Evolutionary conservation across 2,329 filamentous ascomycete species (phyloP).

Genomic region (Aaosphaeria arxii): DNA sequence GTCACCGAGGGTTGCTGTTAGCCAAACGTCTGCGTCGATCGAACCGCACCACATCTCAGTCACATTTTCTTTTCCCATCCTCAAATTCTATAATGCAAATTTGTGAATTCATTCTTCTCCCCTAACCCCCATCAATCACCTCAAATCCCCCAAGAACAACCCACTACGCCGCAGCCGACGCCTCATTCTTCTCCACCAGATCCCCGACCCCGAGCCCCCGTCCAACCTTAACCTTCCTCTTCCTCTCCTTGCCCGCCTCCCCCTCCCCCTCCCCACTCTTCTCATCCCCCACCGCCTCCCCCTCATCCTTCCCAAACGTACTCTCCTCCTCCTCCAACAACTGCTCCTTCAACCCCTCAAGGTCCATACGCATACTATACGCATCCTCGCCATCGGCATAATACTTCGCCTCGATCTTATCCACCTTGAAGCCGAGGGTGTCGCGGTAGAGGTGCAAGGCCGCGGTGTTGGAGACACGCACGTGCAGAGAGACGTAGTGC

Average conservation of each 20-base stretch:
- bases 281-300: conserved; percentile 31
- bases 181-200: conserved; percentile 68
- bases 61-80: too few relatives aligned
- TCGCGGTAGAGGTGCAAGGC: conserved; percentile 90
- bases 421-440: conserved; percentile 83
- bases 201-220: conserved; percentile 73
- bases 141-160: too few relatives aligned
- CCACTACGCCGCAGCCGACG: conserved; percentile 6
- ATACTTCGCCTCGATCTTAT: conserved; percentile 84
- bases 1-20: too few relatives aligned
- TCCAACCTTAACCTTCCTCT: conserved; percentile 76
- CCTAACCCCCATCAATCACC: too few relatives aligned
- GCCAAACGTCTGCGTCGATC: too few relatives aligned
- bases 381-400: conserved; percentile 98
- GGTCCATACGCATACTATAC: conserved; percentile 87
- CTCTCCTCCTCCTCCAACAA: conserved; percentile 47
- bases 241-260: conserved; percentile 41
- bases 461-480: conserved; percentile 88
- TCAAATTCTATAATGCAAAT: too few relatives aligned
- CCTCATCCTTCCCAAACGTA: conserved; percentile 39
- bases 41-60: too few relatives aligned
- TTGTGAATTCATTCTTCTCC: too few relatives aligned
- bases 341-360: conserved; percentile 57
- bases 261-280: conserved; percentile 19
- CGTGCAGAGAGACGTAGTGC: conserved; percentile 91